Evolutionary conservation across 2,329 filamentous ascomycete species (phyloP), one percentile per base, ranked within the genome.

Genomic region (Cladosporium sp.): DNA sequence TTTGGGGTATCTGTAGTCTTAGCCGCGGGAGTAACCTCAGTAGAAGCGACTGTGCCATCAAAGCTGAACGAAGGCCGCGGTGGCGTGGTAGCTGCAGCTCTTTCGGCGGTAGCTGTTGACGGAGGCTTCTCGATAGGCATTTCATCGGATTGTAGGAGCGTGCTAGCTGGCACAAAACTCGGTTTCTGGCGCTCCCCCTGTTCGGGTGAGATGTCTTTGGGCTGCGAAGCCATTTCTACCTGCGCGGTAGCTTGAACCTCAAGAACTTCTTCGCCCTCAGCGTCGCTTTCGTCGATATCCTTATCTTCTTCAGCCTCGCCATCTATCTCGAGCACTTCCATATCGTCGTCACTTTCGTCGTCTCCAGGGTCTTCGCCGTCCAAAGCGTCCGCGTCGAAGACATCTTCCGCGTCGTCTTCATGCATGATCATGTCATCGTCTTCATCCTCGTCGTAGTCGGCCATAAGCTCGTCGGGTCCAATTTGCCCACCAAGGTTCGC

Each of bases 321-420:
- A 2, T 16, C 11, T 7, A n/a, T 7, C 6, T 9, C 5, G 13
- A 45, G 33, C 42, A 35, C 33, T 3, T 48, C 15, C 13, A n/a
- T 20, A 20, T 29, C 27, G 15, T 48, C 36, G 3, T 32, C 32
- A 15, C 35, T 43, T 7, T 45, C 50, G 3, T 54, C 53, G 4
- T 52, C 53, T 18, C 49, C 38, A 1, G 49, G 36, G 7, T 46
- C 50, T 25, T 57, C 51, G 19, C 29, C 43, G 19, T 51, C 49
- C 6, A 45, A 40, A 16, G 43, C 36, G 22, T 40, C 45, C 3
- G 45, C 36, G 4, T 48, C 45, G 29, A 48, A 48, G 9, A 58
- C 51, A 33, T 57, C 53, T 18, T 56, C 55, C 5, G 51, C 52
- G 36, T 60, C 58, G 20, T 56, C 50, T 32, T 53, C 55, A 42